Percentiles rank a stretch among this genome's conserved stretches.
These are phyloP conservation scores for Phalaenopsis hybrid DNA, from an alignment of 116 monocot species.

Conservation along the genomic window DNA sequence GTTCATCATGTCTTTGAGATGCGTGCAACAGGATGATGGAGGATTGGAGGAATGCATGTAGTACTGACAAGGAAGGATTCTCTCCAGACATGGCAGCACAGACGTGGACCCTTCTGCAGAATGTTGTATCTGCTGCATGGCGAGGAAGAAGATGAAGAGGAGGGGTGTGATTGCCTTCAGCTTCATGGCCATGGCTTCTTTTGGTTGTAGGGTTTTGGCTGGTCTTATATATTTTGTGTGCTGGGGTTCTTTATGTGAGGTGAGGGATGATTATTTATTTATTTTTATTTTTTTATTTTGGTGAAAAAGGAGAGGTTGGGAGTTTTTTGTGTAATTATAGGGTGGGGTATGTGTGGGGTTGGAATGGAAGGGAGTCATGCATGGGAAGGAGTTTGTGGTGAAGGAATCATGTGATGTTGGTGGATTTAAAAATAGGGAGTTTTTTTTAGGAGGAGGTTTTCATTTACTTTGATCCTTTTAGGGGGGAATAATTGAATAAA, in stretches of 20 bases:
- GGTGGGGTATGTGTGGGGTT: no score
- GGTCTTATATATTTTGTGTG: neutral
- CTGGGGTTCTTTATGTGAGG: neutral
- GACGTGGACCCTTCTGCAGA: neutral
- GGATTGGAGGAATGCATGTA: slow-evolving; percentile 2
- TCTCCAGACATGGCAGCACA: slow-evolving; percentile 10
- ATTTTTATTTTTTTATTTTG: no score
- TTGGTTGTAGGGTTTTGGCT: neutral
- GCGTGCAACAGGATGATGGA: slow-evolving; percentile 3
- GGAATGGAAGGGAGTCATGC: no score
- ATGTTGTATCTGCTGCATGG: neutral
- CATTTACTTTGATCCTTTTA: no score
- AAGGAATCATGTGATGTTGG: no score
- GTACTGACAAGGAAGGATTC: slow-evolving; percentile 10
- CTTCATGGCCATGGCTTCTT: neutral
- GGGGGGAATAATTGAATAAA: no score
- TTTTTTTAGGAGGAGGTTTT: no score
- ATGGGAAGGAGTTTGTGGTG: no score
- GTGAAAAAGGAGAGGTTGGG: no score
- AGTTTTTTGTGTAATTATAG: no score
- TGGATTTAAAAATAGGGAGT: no score
- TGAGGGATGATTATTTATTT: neutral
- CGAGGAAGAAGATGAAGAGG: neutral
- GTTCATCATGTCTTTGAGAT: neutral
- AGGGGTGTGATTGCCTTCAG: neutral